phyloP scores from a whole-genome alignment of 225 moss, liverwort and hornwort species.

The Antitrichia curtipendula region DNA sequence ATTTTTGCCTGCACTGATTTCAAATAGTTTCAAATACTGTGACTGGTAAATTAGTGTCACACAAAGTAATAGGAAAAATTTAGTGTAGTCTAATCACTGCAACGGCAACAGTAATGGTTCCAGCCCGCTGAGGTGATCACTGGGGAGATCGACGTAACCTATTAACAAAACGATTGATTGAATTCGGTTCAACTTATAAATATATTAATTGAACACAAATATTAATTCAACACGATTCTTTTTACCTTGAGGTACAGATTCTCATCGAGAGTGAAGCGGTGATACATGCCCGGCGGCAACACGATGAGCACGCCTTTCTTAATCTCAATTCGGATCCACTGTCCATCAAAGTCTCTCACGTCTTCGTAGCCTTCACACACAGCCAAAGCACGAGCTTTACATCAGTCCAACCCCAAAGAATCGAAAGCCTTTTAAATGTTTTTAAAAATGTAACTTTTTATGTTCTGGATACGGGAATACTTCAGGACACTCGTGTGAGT shows the following conservation, averaged over 20 bases:
- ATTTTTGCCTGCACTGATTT: not conserved
- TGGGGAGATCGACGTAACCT: not conserved
- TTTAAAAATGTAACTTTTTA: no score
- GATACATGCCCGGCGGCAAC: constrained; percentile 59
- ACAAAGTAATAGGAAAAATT: not conserved
- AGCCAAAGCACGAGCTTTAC: not conserved
- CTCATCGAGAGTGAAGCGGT: constrained; percentile 53
- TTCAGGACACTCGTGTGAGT: not conserved
- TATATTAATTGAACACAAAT: not conserved
- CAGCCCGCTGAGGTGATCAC: not conserved
- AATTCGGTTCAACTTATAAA: not conserved
- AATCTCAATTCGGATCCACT: constrained; percentile 56
- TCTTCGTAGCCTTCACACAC: constrained; percentile 38
- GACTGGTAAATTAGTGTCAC: not conserved
- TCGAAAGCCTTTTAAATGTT: not conserved
- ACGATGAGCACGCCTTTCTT: constrained; percentile 47
- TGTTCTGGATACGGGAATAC: not conserved
- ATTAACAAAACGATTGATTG: not conserved
- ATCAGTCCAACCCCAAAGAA: not conserved
- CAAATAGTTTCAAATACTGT: not conserved
- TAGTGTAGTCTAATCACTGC: not conserved
- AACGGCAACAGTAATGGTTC: not conserved
- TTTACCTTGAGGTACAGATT: constrained; percentile 47
- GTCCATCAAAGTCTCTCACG: constrained; percentile 43
- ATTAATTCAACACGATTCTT: not conserved